A percentile compares a stretch with the other conserved stretches of the same genome.
phyloP scores from a whole-genome alignment of 805 yeast genomes.

The Yamadazyma endophytica region DNA sequence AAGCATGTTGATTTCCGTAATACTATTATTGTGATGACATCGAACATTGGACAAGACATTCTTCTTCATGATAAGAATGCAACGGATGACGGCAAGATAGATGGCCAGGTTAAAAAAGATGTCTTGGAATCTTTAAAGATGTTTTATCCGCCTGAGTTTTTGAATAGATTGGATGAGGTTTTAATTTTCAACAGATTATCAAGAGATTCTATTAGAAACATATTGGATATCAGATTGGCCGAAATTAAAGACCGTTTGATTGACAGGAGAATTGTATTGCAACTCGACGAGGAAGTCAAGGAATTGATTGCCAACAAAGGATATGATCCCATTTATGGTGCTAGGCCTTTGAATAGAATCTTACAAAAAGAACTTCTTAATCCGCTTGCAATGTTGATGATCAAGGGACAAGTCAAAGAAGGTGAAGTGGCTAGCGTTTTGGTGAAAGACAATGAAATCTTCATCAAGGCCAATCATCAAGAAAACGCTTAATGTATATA shows the following conservation, averaged over 20 bases:
- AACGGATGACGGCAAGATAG: conserved; percentile 59
- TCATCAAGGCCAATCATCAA: conserved; percentile 30
- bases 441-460: conserved; percentile 20
- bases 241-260: conserved; percentile 77
- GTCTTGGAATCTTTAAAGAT: conserved; percentile 67
- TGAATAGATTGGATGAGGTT: conserved; percentile 92
- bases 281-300: conserved; percentile 60
- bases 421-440: conserved; percentile 28
- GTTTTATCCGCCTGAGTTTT: conserved; percentile 89
- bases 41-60: conserved; percentile 92
- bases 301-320: conserved; percentile 80
- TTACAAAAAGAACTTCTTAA: conserved; percentile 81
- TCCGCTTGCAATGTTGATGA: conserved; percentile 77
- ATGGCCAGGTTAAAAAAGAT: conserved; percentile 46
- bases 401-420: conserved; percentile 69
- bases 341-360: conserved; percentile 90
- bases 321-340: conserved; percentile 90
- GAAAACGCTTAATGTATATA: conserved; percentile 4
- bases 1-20: conserved; percentile 91
- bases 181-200: conserved; percentile 89
- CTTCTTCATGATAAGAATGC: conserved; percentile 60
- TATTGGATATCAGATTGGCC: conserved; percentile 77
- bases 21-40: conserved; percentile 93
- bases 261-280: conserved; percentile 68
- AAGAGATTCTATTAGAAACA: conserved; percentile 65